Base-by-base conservation (phyloP, 768 basidiomycete species). In the Phlebiopsis flavidoalba region DNA sequence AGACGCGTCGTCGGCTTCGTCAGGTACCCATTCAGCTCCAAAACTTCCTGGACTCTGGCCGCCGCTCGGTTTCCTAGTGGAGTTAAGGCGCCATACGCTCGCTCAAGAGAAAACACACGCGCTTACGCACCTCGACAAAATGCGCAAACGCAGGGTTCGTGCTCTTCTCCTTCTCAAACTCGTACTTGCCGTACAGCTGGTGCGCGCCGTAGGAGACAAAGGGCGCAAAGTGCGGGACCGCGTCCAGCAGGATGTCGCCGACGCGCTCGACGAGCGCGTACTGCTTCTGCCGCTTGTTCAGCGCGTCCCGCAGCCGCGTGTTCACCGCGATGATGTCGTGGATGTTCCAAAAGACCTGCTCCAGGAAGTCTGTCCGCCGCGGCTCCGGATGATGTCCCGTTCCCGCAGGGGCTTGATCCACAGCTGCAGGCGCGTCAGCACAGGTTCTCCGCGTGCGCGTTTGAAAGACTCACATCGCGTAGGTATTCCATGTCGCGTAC, bases 91-190 rank as follows among this genome's bases (percentile, higher is more conserved):
- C 5, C 31, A 21, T 35, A 35, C 3, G n/a, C 35, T 19, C 35
- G 10, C 31, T 2, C 15, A n/a, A 14, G 11, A 35, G 4, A 17
- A 36, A n/a, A n/a, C 3, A 2, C 31, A 15, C 12, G 8, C n/a
- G n/a, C 3, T n/a, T 15, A 79, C 85, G 56, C 66, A 93, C 95
- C 80, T 98, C 97, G 33, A 98, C 97, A 72, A 98, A 99, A 61
- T 86, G 85, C 56, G 93, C 89, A 75, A 99, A 99, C 12, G 86
- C 90, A 5, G 89, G 84, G 75, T 99, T 99, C 54, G 87, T 82
- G 58, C 82, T 87, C 79, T 98, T 98, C 80, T 98, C 97, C 80
- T 93, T 96, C 79, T 99, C 97, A 72, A 99, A 98, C 75, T 98
- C 95, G 71, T 93, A 98, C 74, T 98, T 99, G 12, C 97, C 97